phyloP scores from a whole-genome alignment of 2,329 filamentous ascomycete species.

The Lasiodiplodia citricola region DNA sequence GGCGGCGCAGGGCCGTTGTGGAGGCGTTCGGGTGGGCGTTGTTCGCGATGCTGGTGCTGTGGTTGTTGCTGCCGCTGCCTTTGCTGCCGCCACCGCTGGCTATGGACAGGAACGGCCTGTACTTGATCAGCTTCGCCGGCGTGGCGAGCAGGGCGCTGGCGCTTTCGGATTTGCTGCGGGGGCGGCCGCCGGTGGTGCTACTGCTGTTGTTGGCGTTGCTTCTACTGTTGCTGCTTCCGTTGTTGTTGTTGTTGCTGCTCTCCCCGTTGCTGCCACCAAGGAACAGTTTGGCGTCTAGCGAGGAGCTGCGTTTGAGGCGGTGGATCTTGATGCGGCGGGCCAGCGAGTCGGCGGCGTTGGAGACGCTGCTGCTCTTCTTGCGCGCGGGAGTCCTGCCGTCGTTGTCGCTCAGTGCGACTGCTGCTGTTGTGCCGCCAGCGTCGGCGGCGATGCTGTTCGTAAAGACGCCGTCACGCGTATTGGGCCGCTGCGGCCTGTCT shows the following conservation, averaged over 20 bases:
- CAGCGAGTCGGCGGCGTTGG: background rate
- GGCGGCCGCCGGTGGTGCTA: background rate
- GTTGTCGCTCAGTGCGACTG: background rate
- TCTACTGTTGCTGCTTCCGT: background rate
- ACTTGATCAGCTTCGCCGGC: background rate
- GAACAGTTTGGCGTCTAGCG: background rate
- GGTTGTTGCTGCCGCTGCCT: background rate
- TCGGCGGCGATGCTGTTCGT: background rate
- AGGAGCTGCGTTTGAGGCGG: background rate
- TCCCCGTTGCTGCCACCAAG: background rate
- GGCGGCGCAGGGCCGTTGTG: background rate
- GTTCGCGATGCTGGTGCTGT: background rate
- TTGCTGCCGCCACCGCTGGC: background rate
- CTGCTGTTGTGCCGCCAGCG: background rate
- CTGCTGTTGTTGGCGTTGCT: too few relatives aligned
- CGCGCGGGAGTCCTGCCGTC: background rate
- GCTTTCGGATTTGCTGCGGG: conserved; percentile 1
- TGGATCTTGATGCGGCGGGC: conserved; percentile 1
- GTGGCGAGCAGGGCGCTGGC: conserved; percentile 3
- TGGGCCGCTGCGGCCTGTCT: background rate
- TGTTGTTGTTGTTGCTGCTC: too few relatives aligned
- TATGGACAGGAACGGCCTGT: background rate
- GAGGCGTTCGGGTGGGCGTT: background rate
- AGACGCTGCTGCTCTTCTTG: conserved; percentile 5
- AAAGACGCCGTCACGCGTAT: conserved; percentile 1